A percentile compares a stretch with the other conserved stretches of the same genome.
These are phyloP conservation scores for Penicillium simplicissimum DNA, from an alignment of 495 filamentous ascomycete species.

Conservation along the genomic window DNA sequence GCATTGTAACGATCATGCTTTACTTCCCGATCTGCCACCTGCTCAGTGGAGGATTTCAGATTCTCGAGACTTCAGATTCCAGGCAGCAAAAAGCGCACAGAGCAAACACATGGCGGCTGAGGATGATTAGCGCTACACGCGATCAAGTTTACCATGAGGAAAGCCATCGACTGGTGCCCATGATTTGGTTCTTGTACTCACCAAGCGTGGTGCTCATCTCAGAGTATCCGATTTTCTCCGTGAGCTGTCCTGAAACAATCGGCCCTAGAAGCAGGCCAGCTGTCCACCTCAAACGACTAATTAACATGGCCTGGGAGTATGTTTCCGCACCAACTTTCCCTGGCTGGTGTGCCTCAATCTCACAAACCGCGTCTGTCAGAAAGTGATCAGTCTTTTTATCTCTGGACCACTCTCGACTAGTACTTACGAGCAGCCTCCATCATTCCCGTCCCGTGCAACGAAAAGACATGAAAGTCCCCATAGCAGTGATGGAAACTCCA, in stretches of 20 bases:
- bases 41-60: background rate
- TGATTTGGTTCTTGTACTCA: background rate
- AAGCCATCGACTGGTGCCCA: background rate
- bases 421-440: background rate
- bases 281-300: background rate
- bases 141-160: background rate
- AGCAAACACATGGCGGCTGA: background rate
- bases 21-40: background rate
- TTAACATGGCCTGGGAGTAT: constrained; percentile 1
- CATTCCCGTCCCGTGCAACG: constrained; percentile 1
- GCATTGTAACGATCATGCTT: background rate
- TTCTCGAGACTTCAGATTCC: background rate
- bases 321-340: background rate
- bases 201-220: background rate
- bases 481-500: background rate
- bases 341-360: background rate
- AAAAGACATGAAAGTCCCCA: background rate
- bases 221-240: background rate
- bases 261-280: background rate
- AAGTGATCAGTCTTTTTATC: background rate
- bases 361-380: background rate
- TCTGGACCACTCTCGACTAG: too few species aligned
- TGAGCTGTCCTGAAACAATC: background rate
- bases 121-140: background rate
- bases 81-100: background rate